phyloP scores from a whole-genome alignment of 2,329 filamentous ascomycete species.

The Fusarium illudens region DNA sequence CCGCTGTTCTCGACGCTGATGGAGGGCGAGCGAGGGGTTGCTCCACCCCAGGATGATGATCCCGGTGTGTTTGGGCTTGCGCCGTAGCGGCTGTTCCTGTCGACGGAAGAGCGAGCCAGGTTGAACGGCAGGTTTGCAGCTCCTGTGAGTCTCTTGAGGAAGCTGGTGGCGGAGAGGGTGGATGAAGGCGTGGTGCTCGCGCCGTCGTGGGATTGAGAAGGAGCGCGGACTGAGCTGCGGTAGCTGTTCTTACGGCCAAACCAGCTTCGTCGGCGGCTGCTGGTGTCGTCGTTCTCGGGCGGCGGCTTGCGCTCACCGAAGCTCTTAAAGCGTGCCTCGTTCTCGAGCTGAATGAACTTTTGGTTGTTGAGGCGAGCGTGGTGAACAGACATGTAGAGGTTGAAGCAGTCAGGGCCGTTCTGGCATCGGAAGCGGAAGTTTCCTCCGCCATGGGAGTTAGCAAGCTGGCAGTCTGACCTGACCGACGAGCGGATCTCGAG shows the following conservation, averaged over 20 bases:
- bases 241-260: slow-evolving; percentile 73
- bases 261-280: slow-evolving; percentile 62
- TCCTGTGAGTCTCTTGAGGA: slow-evolving; percentile 79
- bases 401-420: slow-evolving; percentile 78
- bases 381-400: slow-evolving; percentile 87
- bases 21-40: slow-evolving; percentile 65
- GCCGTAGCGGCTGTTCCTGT: slow-evolving; percentile 60
- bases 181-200: slow-evolving; percentile 70
- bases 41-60: slow-evolving; percentile 60
- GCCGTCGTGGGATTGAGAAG: slow-evolving; percentile 75
- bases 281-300: slow-evolving; percentile 59
- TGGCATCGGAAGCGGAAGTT: slow-evolving; percentile 93
- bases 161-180: slow-evolving; percentile 76
- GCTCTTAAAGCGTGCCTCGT: slow-evolving; percentile 75
- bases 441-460: slow-evolving; percentile 65
- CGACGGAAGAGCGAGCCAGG: slow-evolving; percentile 80
- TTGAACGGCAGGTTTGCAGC: slow-evolving; percentile 79
- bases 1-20: slow-evolving; percentile 62
- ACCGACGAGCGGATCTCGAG: slow-evolving; percentile 92
- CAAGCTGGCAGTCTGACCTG: slow-evolving; percentile 74
- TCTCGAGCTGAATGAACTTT: slow-evolving; percentile 77
- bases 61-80: slow-evolving; percentile 70
- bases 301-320: slow-evolving; percentile 67
- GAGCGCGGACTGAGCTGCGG: slow-evolving; percentile 68
- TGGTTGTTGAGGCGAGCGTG: slow-evolving; percentile 90